Conservation (phyloP, 345 rosid genomes). For the Cardamine occulta region DNA sequence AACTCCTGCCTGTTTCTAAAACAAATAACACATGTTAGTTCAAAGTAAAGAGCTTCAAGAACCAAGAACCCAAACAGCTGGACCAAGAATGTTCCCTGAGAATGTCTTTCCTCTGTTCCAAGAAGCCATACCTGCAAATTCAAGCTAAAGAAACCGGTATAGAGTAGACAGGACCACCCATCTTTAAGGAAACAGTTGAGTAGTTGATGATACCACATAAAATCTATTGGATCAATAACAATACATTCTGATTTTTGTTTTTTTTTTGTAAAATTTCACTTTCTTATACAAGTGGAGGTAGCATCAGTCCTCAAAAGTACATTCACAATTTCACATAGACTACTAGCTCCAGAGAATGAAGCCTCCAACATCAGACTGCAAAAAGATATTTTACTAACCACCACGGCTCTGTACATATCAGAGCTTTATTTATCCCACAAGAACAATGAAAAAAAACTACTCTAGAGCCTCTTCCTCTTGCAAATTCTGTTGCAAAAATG, state of each 20-base stretch:
- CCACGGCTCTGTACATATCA: neutral
- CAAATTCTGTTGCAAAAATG: slow-evolving; percentile 18
- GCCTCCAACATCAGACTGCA: neutral
- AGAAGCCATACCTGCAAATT: slow-evolving; percentile 36
- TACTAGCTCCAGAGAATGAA: slow-evolving; percentile 12
- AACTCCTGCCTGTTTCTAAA: slow-evolving; percentile 29
- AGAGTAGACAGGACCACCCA: slow-evolving; percentile 32
- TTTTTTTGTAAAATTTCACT: slow-evolving; percentile 8
- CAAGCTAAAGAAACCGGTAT: slow-evolving; percentile 27
- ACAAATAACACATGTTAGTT: slow-evolving; percentile 31
- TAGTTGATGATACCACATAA: slow-evolving; percentile 1
- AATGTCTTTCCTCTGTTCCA: slow-evolving; percentile 34
- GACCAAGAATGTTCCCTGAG: slow-evolving; percentile 45
- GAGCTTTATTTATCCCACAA: slow-evolving; percentile 37
- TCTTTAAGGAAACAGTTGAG: slow-evolving; percentile 30
- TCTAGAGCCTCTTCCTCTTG: slow-evolving; percentile 31
- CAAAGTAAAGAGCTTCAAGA: slow-evolving; percentile 35
- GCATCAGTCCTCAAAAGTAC: slow-evolving; percentile 17
- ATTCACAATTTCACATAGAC: neutral
- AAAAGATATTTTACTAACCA: neutral
- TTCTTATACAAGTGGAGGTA: slow-evolving; percentile 12
- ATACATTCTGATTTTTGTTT: neutral
- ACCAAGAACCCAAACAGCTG: slow-evolving; percentile 37
- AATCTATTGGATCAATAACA: neutral
- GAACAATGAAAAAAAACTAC: slow-evolving; percentile 23